A percentile compares a stretch with the other conserved stretches of the same genome.
These are phyloP conservation scores for Furcasterigmium furcatum DNA, from an alignment of 2,329 filamentous ascomycete species.

Conservation along the genomic window DNA sequence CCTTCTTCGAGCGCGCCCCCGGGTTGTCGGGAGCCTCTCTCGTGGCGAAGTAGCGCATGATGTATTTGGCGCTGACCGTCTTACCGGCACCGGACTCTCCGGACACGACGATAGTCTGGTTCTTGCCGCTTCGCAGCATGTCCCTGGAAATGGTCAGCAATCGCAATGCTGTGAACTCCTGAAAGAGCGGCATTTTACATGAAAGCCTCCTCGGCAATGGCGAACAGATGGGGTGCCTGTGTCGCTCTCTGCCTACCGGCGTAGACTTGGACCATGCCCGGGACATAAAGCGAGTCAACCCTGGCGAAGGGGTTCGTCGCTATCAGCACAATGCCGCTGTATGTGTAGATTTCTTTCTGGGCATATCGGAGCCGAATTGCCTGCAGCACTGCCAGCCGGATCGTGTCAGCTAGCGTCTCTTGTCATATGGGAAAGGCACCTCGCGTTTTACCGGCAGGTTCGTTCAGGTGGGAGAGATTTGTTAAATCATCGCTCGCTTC, in stretches of 20 bases:
- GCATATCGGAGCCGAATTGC: constrained; percentile 95
- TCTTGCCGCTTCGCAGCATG: constrained; percentile 93
- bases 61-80: constrained; percentile 99
- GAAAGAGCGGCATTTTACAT: constrained; percentile 53
- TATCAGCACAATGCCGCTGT: constrained; percentile 97
- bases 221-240: constrained; percentile 96
- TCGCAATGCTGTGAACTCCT: neutral
- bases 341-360: constrained; percentile 99
- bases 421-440: neutral
- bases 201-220: constrained; percentile 98
- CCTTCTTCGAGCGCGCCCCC: constrained; percentile 70
- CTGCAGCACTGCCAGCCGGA: constrained; percentile 69
- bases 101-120: constrained; percentile 98
- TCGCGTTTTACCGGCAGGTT: constrained; percentile 74
- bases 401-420: constrained; percentile 3
- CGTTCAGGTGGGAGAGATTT: constrained; percentile 95
- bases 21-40: constrained; percentile 90
- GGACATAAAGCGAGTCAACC: constrained; percentile 96
- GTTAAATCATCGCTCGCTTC: constrained; percentile 98
- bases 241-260: constrained; percentile 95
- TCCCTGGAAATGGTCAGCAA: constrained; percentile 54
- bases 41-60: constrained; percentile 99
- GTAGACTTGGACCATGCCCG: constrained; percentile 99
- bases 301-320: constrained; percentile 97
- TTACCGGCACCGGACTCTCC: constrained; percentile 98